Evolutionary conservation across 805 yeast genomes (phyloP).

Genomic region (Saturnispora silvae): DNA sequence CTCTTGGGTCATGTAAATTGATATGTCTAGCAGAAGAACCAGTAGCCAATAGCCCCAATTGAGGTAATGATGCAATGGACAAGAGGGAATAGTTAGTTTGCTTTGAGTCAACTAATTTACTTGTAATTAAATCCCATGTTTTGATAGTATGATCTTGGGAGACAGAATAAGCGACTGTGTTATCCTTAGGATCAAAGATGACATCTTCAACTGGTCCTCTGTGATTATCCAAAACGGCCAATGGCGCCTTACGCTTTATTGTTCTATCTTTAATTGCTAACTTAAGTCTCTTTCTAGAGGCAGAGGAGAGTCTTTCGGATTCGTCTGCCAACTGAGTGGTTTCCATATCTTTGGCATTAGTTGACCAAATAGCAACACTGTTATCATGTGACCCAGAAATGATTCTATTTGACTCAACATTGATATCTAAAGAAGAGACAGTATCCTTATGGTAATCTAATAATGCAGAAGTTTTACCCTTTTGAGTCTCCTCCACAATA

Average conservation of each 20-base stretch:
- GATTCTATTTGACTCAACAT: constrained; percentile 44
- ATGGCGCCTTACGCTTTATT: constrained; percentile 71
- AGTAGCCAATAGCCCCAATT: constrained; percentile 63
- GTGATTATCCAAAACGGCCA: constrained; percentile 72
- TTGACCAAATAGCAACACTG: constrained; percentile 80
- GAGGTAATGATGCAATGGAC: constrained; percentile 59
- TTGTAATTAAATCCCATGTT: constrained; percentile 92
- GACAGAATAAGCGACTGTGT: constrained; percentile 82
- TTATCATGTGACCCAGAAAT: constrained; percentile 80
- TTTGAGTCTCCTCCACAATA: constrained; percentile 33
- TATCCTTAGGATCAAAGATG: constrained; percentile 59
- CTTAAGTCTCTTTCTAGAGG: constrained; percentile 82
- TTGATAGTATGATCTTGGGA: constrained; percentile 92
- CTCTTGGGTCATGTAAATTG: constrained; percentile 85
- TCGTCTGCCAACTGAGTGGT: constrained; percentile 39
- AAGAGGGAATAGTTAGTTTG: constrained; percentile 78
- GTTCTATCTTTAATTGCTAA: constrained; percentile 67
- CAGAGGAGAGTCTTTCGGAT: constrained; percentile 42
- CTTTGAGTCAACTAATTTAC: constrained; percentile 77
- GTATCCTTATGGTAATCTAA: constrained; percentile 86
- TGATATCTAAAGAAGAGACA: constrained; percentile 66
- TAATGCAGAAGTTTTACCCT: constrained; percentile 71
- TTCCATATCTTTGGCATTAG: constrained; percentile 71
- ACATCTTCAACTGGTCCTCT: constrained; percentile 81
- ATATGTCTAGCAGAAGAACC: constrained; percentile 99